These are phyloP conservation scores for Choricystis sp. DNA, from an alignment of 139 green algal genomes.

Conservation along the genomic window DNA sequence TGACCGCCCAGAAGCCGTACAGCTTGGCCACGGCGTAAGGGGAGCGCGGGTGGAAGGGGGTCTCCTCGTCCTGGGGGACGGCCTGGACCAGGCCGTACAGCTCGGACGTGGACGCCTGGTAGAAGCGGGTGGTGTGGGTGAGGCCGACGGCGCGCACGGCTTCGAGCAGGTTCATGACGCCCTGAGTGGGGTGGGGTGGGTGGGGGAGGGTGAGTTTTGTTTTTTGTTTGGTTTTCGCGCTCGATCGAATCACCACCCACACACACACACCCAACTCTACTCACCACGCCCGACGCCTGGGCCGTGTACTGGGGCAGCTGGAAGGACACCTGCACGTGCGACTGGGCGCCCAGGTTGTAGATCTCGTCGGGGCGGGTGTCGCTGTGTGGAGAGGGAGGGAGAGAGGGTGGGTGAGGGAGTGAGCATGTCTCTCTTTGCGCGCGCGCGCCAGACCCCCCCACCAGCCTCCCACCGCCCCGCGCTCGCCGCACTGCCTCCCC, in stretches of 20 bases:
- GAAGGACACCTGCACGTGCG: slow-evolving; percentile 58
- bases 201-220: too few species aligned
- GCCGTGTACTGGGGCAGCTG: slow-evolving; percentile 54
- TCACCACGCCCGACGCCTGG: slow-evolving; percentile 30
- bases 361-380: slow-evolving; percentile 41
- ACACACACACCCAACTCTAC: slow-evolving; percentile 16
- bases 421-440: too few species aligned
- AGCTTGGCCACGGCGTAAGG: slow-evolving; percentile 65
- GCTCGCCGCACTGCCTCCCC: too few species aligned
- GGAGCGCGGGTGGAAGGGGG: slow-evolving; percentile 54
- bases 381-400: slow-evolving; percentile 2
- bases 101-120: slow-evolving; percentile 63
- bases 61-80: slow-evolving; percentile 48
- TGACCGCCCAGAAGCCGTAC: slow-evolving; percentile 47
- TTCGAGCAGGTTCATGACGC: slow-evolving; percentile 45
- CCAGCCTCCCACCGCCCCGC: too few species aligned
- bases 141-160: slow-evolving; percentile 29
- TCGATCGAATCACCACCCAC: slow-evolving; percentile 5
- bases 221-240: background rate
- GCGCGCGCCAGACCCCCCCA: too few species aligned
- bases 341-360: slow-evolving; percentile 66
- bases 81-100: slow-evolving; percentile 56
- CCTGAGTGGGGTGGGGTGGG: too few species aligned
- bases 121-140: slow-evolving; percentile 31
- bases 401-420: background rate